Evolutionary conservation across 495 filamentous ascomycete species (phyloP).

Genomic region (Aspergillus panamensis): DNA sequence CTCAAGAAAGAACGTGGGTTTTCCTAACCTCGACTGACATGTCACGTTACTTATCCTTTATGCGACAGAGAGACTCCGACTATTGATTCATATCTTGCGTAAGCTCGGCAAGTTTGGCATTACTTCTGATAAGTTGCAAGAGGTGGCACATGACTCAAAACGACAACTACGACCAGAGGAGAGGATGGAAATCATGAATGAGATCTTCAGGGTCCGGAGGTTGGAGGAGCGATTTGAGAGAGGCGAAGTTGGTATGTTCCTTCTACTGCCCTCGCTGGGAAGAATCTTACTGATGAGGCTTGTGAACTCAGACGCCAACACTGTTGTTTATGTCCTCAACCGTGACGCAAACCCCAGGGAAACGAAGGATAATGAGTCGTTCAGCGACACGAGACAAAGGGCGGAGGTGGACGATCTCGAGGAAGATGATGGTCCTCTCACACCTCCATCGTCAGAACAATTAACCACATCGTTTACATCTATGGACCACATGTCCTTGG

Average conservation of each 20-base stretch:
- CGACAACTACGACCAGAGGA: conserved; percentile 35
- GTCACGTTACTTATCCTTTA: conserved; percentile 2
- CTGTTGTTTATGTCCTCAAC: conserved; percentile 40
- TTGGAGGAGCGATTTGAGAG: conserved; percentile 51
- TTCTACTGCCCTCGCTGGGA: neutral
- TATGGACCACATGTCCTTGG: conserved; percentile 26
- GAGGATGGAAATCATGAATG: conserved; percentile 44
- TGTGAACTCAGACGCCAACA: conserved; percentile 31
- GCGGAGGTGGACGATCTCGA: conserved; percentile 22
- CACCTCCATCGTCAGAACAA: conserved; percentile 34
- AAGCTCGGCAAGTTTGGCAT: conserved; percentile 33
- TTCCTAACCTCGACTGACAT: neutral
- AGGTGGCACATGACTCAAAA: conserved; percentile 42
- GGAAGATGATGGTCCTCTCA: conserved; percentile 31
- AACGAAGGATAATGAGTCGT: conserved; percentile 35
- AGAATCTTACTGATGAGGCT: neutral
- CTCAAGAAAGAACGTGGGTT: conserved; percentile 68
- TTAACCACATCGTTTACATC: conserved; percentile 28
- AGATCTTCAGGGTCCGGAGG: conserved; percentile 52
- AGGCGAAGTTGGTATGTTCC: conserved; percentile 48
- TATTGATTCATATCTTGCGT: conserved; percentile 46
- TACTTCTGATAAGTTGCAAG: conserved; percentile 41
- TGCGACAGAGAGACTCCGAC: conserved; percentile 35
- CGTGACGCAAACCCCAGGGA: conserved; percentile 37
- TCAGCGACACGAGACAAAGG: conserved; percentile 29